Conservation (phyloP, 495 filamentous ascomycete genomes). For the Trypethelium eluteriae region DNA sequence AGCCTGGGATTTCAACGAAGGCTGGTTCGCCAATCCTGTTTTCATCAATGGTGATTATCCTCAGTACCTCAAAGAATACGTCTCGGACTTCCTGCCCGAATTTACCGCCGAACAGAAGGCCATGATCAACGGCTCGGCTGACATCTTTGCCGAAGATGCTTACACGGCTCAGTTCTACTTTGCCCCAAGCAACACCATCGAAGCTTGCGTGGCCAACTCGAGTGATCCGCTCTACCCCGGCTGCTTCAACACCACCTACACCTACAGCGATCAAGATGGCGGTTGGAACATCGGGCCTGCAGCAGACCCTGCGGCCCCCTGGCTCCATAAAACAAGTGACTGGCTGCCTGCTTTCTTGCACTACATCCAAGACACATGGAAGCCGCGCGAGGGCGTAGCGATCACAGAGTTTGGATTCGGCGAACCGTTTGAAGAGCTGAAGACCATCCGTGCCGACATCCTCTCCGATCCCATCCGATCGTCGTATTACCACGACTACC, state of each 20-base stretch:
- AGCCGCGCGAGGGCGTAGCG: conserved; percentile 23
- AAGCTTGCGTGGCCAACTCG: conserved; percentile 24
- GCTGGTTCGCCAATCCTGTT: conserved; percentile 30
- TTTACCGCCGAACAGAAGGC: conserved; percentile 29
- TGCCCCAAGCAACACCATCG: conserved; percentile 29
- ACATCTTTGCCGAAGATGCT: conserved; percentile 34
- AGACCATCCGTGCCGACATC: conserved; percentile 25
- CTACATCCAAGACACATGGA: conserved; percentile 34
- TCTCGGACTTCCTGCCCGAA: conserved; percentile 26
- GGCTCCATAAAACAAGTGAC: conserved; percentile 33
- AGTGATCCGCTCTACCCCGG: conserved; percentile 26
- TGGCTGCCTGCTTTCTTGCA: conserved; percentile 31
- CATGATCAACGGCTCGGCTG: conserved; percentile 27
- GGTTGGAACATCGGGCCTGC: conserved; percentile 32
- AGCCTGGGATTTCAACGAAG: conserved; percentile 34
- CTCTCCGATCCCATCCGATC: conserved; percentile 29
- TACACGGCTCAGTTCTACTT: conserved; percentile 32
- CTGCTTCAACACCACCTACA: conserved; percentile 30
- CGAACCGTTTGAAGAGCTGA: conserved; percentile 29
- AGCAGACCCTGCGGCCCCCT: conserved; percentile 25
- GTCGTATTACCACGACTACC: conserved; percentile 31
- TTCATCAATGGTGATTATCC: conserved; percentile 33
- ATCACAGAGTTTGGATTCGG: conserved; percentile 32
- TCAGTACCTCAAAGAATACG: conserved; percentile 24
- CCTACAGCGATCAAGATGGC: conserved; percentile 24